These are phyloP conservation scores for Rosellinia necatrix DNA, from an alignment of 2,329 filamentous ascomycete species.

Conservation along the genomic window DNA sequence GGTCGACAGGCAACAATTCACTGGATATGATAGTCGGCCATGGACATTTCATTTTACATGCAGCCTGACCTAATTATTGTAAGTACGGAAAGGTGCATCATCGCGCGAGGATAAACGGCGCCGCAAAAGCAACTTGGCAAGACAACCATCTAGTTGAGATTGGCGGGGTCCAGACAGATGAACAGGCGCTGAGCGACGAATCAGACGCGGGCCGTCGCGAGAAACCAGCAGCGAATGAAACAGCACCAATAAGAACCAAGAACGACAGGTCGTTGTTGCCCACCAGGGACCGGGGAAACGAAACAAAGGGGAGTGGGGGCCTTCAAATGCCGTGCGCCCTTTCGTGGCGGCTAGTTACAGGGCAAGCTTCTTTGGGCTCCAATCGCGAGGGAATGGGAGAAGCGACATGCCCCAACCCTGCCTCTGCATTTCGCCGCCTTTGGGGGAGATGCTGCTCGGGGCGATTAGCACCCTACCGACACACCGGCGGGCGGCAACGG, in stretches of 20 bases:
- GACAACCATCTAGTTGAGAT: constrained; percentile 1
- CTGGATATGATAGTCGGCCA: too few relatives aligned
- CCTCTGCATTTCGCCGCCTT: neutral
- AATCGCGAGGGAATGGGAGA: too few relatives aligned
- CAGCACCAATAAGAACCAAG: neutral
- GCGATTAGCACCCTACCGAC: too few relatives aligned
- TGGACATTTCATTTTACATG: neutral
- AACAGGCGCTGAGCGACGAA: constrained; percentile 3
- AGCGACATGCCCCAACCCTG: too few relatives aligned
- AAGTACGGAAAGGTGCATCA: constrained; percentile 15
- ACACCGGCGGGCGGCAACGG: too few relatives aligned
- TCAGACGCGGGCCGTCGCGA: constrained; percentile 4
- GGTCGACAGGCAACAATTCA: too few relatives aligned
- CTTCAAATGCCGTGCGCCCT: neutral
- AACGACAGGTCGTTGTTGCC: neutral
- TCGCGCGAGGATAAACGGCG: constrained; percentile 4
- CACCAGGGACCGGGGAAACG: neutral
- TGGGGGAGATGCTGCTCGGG: too few relatives aligned
- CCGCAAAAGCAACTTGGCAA: neutral
- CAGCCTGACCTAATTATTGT: too few relatives aligned
- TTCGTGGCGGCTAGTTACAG: too few relatives aligned
- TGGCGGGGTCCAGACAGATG: neutral
- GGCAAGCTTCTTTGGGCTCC: too few relatives aligned
- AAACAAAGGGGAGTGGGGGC: neutral
- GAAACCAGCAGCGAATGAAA: neutral